Evolutionary conservation across 2,329 filamentous ascomycete species (phyloP), one percentile per base, ranked within the genome.

Genomic region (Monilinia vaccinii-corymbosi): DNA sequence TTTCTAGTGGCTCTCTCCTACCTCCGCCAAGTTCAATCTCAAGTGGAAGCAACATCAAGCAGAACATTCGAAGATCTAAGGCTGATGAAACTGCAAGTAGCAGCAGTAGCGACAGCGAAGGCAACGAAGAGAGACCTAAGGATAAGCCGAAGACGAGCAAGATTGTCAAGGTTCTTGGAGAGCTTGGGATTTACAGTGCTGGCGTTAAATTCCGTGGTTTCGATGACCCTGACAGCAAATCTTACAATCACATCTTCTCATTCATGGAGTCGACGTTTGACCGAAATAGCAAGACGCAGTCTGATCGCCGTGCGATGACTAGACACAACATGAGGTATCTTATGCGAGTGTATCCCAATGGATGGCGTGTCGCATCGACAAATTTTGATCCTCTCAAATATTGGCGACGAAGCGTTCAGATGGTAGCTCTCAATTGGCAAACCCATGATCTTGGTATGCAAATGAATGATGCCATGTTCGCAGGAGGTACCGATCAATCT

Each of bases 391-490:
- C 94, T 1, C 82, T 96, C 64, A 86, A 87, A 63, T 96, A 94
- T 72, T 99, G 94, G 94, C 86, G 93, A 56, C 86, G 91, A 47
- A 94, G 94, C 36, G 94, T 97, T 21, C 94, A 99, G 75, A 97
- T 99, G 93, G 91, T 89, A 16, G 94, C 94, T 0, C 79, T 97
- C 64, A 99, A 99, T 75, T 97, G 94, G 93, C 94, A 99, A 75
- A 97, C 92, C 0, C 97, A 95, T 70, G 94, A 97, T 71, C 80
- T 95, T 21, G 91, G 92, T 49, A 94, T 97, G 83, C 93, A 97
- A 71, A 81, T 97, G 73, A 97, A 97, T 72, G 89, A 94, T 67
- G 94, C 94, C 70, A 97, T 99, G 94, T 99, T 97, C 71, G 88
- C 91, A 50, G 89, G 90, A 61, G 90, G 91, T 47, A 86, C 82